These are phyloP conservation scores for Starmera caribaea DNA, from an alignment of 805 yeast species.

Conservation along the genomic window DNA sequence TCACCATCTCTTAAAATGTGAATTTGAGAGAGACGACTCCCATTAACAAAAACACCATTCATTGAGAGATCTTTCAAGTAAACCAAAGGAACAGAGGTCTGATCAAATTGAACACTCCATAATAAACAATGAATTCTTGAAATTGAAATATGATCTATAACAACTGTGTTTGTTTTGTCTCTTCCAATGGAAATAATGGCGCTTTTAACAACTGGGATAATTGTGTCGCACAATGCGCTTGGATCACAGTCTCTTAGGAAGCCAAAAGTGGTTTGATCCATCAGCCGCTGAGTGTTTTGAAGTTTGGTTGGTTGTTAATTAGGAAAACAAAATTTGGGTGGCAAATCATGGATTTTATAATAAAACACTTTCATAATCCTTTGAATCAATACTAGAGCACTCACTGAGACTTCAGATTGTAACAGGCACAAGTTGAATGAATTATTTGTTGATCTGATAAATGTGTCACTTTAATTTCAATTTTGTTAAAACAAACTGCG, in stretches of 20 bases:
- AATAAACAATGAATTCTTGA: conserved; percentile 38
- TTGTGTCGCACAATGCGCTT: too few relatives aligned
- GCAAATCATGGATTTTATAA: too few relatives aligned
- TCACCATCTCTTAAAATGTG: conserved; percentile 30
- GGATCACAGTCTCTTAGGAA: conserved; percentile 1
- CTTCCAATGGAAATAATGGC: conserved; percentile 36
- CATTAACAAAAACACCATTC: conserved; percentile 42
- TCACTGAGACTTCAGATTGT: too few relatives aligned
- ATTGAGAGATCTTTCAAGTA: conserved; percentile 41
- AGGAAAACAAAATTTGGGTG: too few relatives aligned
- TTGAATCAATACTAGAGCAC: too few relatives aligned
- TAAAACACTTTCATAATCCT: too few relatives aligned
- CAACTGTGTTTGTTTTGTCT: conserved; percentile 20
- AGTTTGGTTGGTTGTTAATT: too few relatives aligned
- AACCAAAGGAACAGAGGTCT: conserved; percentile 32
- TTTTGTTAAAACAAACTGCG: too few relatives aligned
- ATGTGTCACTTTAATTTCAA: too few relatives aligned
- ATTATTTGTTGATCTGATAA: too few relatives aligned
- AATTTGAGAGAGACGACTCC: conserved; percentile 20
- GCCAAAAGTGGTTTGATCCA: background rate
- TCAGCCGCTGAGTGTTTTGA: too few relatives aligned
- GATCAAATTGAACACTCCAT: conserved; percentile 43
- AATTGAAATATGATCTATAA: conserved; percentile 27
- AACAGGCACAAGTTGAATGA: too few relatives aligned
- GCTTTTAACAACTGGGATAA: conserved; percentile 19